Base-by-base conservation (phyloP, 179 eudicot genomes). In the Pouteria campechiana region DNA sequence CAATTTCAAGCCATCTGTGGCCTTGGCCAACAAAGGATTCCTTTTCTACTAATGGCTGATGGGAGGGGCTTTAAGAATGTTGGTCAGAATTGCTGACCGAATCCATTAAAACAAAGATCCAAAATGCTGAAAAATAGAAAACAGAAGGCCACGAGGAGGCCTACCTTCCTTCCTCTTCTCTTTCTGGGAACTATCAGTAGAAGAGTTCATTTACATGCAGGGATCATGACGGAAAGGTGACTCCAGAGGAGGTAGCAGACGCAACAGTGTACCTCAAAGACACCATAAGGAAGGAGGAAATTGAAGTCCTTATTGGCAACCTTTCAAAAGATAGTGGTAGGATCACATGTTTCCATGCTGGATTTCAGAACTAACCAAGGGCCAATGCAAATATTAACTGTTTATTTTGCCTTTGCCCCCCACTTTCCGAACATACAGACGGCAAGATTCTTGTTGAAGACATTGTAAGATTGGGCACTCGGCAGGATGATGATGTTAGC, bases 191-290 rank as follows among this genome's bases (percentile, higher is more conserved):
- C n/a, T n/a, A n/a, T n/a, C n/a, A n/a, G n/a, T n/a, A n/a, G n/a
- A n/a, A n/a, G n/a, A n/a, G n/a, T n/a, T n/a, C n/a, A 42, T 37
- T 11, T 30, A 8, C 46, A 8, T 50, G 48, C 63, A 92, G 96
- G 68, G 99, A 92, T 70, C 66, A 75, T 49, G 99, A 87, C 48
- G 99, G 99, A 30, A 92, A 87, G 71, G 99, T 92, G 41, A 92
- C 85, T 51, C 76, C 96, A 0, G 99, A 92, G 55, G 99, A 87
- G 69, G 94, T 92, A 22, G 94, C 87, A 58, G 70, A 94, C 34
- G 99, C 99, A 25, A 94, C 94, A 43, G 70, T 60, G 21, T 87
- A 87, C 74, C 73, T 92, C 44, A 87, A 80, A 61, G 76, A 80
- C 66, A 88, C 84, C 44, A 64, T 92, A 57, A 85, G 66, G 64